These are phyloP conservation scores for Verruconis gallopava DNA, from an alignment of 2,329 filamentous ascomycete genomes.

Conservation along the genomic window DNA sequence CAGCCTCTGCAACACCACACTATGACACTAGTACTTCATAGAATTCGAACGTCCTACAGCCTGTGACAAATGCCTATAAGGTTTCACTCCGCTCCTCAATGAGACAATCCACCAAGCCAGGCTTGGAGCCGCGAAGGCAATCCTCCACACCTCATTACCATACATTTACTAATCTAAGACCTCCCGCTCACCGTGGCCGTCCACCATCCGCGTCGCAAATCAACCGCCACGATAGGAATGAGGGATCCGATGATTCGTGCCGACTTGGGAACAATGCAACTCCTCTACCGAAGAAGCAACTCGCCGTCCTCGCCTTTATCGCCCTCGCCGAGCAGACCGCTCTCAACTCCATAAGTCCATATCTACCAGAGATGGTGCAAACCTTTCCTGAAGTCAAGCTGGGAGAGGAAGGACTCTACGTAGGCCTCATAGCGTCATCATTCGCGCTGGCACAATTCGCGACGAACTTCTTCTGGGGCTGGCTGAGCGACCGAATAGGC, in stretches of 20 bases:
- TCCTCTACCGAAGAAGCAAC: constrained; percentile 70
- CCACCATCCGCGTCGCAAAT: constrained; percentile 25
- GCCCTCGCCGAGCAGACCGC: constrained; percentile 91
- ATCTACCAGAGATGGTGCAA: constrained; percentile 83
- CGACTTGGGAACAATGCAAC: constrained; percentile 36
- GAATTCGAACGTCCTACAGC: no score
- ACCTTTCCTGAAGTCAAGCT: constrained; percentile 69
- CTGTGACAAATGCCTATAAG: no score
- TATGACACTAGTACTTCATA: no score
- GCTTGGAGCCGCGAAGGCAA: constrained; percentile 14
- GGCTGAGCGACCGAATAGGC: constrained; percentile 64
- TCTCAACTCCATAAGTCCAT: constrained; percentile 90
- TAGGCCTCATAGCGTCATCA: constrained; percentile 76
- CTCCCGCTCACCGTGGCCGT: constrained; percentile 52
- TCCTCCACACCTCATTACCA: constrained; percentile 58
- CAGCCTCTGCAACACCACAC: no score
- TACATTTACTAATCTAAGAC: constrained; percentile 53
- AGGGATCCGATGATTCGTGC: constrained; percentile 22
- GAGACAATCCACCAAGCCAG: constrained; percentile 2
- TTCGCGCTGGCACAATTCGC: constrained; percentile 88
- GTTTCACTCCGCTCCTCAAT: background rate
- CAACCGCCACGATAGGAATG: constrained; percentile 12
- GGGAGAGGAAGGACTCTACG: constrained; percentile 67
- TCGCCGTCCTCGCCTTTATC: constrained; percentile 73
- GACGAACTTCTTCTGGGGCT: constrained; percentile 88